These are phyloP conservation scores for Cladosporium sp. DNA, from an alignment of 2,329 filamentous ascomycete genomes.

Conservation along the genomic window DNA sequence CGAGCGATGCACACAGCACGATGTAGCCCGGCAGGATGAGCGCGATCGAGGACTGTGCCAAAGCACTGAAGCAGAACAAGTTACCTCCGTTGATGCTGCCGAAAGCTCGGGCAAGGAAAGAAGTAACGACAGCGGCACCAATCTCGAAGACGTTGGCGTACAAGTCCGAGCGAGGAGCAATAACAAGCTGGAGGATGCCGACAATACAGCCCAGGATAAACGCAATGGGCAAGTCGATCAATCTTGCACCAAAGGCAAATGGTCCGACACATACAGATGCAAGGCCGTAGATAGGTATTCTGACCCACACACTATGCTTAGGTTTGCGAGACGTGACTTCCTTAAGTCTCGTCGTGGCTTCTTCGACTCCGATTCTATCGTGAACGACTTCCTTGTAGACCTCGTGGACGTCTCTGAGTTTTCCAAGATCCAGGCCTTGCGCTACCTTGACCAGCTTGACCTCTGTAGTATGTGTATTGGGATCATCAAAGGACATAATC, in stretches of 20 bases:
- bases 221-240: slow-evolving; percentile 74
- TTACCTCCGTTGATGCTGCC: slow-evolving; percentile 47
- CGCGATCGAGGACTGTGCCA: slow-evolving; percentile 52
- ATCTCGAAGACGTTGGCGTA: slow-evolving; percentile 58
- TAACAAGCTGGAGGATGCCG: slow-evolving; percentile 70
- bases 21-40: slow-evolving; percentile 54
- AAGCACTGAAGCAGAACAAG: slow-evolving; percentile 53
- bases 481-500: slow-evolving; percentile 87
- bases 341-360: slow-evolving; percentile 64
- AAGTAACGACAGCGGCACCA: slow-evolving; percentile 50
- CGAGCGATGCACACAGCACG: slow-evolving; percentile 51
- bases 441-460: slow-evolving; percentile 70
- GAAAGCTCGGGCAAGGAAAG: slow-evolving; percentile 51
- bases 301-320: slow-evolving; percentile 51
- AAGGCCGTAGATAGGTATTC: slow-evolving; percentile 69
- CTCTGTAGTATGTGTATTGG: slow-evolving; percentile 72
- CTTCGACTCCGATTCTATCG: slow-evolving; percentile 70
- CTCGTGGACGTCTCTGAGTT: slow-evolving; percentile 70
- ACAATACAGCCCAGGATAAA: slow-evolving; percentile 75
- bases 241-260: slow-evolving; percentile 75
- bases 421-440: slow-evolving; percentile 72
- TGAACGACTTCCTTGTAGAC: slow-evolving; percentile 82
- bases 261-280: slow-evolving; percentile 75
- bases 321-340: slow-evolving; percentile 59
- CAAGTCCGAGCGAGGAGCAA: slow-evolving; percentile 72